Evolutionary conservation across 169 alveolate genomes (phyloP), one percentile per base, ranked within the genome.

Genomic region (Eimeria sp.): DNA sequence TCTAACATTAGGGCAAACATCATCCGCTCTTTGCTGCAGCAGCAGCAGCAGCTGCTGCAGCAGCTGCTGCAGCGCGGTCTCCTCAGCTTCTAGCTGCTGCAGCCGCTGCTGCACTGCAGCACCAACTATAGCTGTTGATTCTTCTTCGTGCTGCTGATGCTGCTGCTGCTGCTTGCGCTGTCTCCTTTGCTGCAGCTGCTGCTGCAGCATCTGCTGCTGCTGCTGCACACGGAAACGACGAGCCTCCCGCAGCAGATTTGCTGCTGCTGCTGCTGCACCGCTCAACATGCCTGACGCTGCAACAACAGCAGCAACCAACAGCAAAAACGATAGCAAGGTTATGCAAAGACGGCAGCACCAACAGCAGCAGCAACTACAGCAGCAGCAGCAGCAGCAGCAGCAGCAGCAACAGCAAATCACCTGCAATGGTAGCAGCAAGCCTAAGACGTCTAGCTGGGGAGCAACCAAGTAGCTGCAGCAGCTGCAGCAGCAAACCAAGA

Each of bases 361-460:
- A 30, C 84, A 5, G 57, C 27, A 27, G 11, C 16, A 73, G 84
- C 84, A 73, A 49, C 84, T 2, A 57, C 84, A 73, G 57, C 84
- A 73, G 49, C 84, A 73, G 84, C 84, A 73, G 84, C 84, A 73
- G 57, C 57, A 73, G 3, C 57, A 27, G 22, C 57, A 73, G 45
- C 57, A 73, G 2, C 61, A 11, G 61, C 61, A 54, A 4, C 61
- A 54, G 61, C 61, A 54, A 3, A 3, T 7, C 20, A 54, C 61
- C 61, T 54, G 61, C 61, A 54, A 54, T 54, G 49, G 84, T 73
- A 27, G 84, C 84, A 30, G 84, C 84, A 73, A 73, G 84, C 84
- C 84, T 27, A 9, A 73, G 84, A n/a, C 84, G 84, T 18, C 84
- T 27, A 10, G 84, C 84, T n/a, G 84, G 84, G n/a, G 84, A 73